phyloP scores from a whole-genome alignment of 768 basidiomycete species.

The Jaapia argillacea region DNA sequence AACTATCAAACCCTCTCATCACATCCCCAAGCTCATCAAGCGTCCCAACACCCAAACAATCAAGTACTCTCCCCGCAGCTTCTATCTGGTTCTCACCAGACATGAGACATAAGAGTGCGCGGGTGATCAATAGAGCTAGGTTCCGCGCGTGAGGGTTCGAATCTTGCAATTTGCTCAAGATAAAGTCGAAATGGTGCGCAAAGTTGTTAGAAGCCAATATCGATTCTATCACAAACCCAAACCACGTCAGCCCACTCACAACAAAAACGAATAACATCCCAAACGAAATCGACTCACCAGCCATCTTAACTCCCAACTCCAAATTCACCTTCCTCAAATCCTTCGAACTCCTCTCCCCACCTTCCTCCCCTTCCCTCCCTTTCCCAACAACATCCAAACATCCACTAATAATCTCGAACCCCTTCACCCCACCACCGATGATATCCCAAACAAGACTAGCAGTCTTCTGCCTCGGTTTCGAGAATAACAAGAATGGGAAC shows the following conservation, averaged over 20 bases:
- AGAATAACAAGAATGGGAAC: conserved; percentile 68
- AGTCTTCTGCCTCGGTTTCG: conserved; percentile 61
- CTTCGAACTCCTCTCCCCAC: conserved; percentile 24
- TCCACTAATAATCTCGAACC: conserved; percentile 42
- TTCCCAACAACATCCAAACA: conserved; percentile 35
- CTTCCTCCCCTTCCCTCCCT: conserved; percentile 18
- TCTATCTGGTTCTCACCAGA: conserved; percentile 51
- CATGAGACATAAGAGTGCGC: conserved; percentile 45
- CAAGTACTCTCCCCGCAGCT: conserved; percentile 37
- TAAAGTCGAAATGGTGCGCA: conserved; percentile 29
- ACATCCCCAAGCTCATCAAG: conserved; percentile 34
- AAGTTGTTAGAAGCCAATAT: conserved; percentile 43
- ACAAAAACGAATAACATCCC: background rate
- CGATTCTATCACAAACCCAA: conserved; percentile 48
- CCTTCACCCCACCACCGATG: conserved; percentile 26
- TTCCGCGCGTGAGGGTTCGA: conserved; percentile 40
- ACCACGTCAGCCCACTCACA: conserved; percentile 1
- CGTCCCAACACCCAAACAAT: conserved; percentile 33
- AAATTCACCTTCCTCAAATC: conserved; percentile 44
- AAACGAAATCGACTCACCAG: conserved; percentile 33
- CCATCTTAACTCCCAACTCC: conserved; percentile 48
- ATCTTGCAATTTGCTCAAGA: conserved; percentile 44
- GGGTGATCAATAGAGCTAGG: conserved; percentile 52
- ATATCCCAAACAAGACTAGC: conserved; percentile 63
- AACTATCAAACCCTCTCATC: conserved; percentile 16